Conservation (phyloP, 768 basidiomycete species). For the Brasilioporus rufonigricans region DNA sequence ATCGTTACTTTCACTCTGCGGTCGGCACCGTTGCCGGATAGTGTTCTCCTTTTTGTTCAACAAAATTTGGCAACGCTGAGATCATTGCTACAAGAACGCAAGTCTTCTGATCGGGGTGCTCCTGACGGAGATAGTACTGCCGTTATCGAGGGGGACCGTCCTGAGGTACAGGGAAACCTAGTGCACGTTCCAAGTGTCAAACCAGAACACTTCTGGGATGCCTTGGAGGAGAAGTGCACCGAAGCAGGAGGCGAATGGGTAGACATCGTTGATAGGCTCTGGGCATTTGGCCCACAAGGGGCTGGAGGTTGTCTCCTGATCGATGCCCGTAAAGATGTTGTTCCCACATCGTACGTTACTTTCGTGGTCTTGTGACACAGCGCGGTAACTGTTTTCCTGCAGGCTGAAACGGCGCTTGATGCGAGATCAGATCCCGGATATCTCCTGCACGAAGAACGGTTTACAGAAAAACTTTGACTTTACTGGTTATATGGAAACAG, state of each 20-base stretch:
- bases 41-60: conserved; percentile 72
- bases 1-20: conserved; percentile 81
- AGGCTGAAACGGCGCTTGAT: conserved; percentile 55
- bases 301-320: conserved; percentile 86
- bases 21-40: conserved; percentile 74
- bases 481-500: conserved; percentile 82
- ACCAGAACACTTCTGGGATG: conserved; percentile 79
- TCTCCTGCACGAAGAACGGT: conserved; percentile 33
- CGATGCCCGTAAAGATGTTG: conserved; percentile 55
- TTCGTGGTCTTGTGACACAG: conserved; percentile 5
- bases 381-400: conserved; percentile 8
- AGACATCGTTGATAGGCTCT: conserved; percentile 65
- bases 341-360: conserved; percentile 54
- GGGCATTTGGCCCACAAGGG: conserved; percentile 90
- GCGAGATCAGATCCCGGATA: conserved; percentile 34
- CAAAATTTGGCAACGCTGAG: conserved; percentile 67
- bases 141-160: conserved; percentile 36
- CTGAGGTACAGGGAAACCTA: conserved; percentile 55
- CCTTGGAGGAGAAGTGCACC: conserved; percentile 59
- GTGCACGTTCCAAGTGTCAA: conserved; percentile 60
- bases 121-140: conserved; percentile 8
- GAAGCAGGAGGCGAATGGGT: conserved; percentile 79
- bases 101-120: conserved; percentile 33
- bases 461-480: conserved; percentile 52
- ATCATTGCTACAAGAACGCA: conserved; percentile 53